phyloP scores from a whole-genome alignment of 495 filamentous ascomycete genomes.

The Aspergillus asperescens region DNA sequence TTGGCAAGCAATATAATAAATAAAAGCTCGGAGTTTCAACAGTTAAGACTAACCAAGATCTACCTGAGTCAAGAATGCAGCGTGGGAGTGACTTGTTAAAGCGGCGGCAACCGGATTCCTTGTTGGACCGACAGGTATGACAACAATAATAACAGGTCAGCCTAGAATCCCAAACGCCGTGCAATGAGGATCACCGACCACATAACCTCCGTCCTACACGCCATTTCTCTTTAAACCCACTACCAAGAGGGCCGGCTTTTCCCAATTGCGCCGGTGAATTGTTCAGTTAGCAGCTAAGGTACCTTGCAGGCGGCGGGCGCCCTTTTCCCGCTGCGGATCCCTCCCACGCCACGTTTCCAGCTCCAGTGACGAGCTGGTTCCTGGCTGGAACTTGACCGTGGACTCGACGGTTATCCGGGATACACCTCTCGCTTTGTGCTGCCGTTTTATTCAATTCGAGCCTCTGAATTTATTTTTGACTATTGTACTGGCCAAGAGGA shows the following conservation, averaged over 20 bases:
- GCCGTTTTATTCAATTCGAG: too few species aligned
- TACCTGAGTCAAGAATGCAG: too few species aligned
- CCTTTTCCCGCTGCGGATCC: slow-evolving; percentile 19
- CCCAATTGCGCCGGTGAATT: slow-evolving; percentile 3
- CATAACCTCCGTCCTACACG: background rate
- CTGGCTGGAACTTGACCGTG: too few species aligned
- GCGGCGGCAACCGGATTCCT: background rate
- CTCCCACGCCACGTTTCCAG: slow-evolving; percentile 23
- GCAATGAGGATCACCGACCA: background rate
- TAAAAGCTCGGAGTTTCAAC: too few species aligned
- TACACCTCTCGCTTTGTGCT: background rate
- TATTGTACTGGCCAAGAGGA: background rate
- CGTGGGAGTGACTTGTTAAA: too few species aligned
- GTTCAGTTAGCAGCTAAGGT: background rate
- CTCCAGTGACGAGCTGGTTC: background rate
- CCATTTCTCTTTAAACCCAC: background rate
- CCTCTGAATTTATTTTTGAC: too few species aligned
- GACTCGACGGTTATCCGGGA: background rate
- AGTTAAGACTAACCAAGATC: too few species aligned
- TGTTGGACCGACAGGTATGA: background rate
- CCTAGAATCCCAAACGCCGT: background rate
- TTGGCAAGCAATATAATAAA: too few species aligned
- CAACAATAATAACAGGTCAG: slow-evolving; percentile 1
- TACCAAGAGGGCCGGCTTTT: background rate
- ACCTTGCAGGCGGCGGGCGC: slow-evolving; percentile 1